Base-by-base conservation (phyloP, 139 green algal species). In the Closterium sp. region DNA sequence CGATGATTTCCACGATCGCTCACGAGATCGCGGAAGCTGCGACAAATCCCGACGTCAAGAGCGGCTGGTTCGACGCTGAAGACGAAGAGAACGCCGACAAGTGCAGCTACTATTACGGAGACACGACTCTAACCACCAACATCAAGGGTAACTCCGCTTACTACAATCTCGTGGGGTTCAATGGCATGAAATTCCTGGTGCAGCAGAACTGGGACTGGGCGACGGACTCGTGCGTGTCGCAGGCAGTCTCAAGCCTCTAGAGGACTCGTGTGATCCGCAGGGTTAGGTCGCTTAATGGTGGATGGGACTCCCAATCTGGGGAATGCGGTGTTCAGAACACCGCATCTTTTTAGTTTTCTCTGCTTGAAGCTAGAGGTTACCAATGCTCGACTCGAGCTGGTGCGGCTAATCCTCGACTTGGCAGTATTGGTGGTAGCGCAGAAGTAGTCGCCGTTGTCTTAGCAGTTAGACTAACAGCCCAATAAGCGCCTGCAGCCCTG, bases 1-100 rank as follows among this genome's bases (percentile, higher is more conserved):
- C 84, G 31, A 33, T 87, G 31, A 1, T 87, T 35, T 87, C 84
- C 19, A 87, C 84, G 84, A 33, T 87, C 84, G 31, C 84, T 34
- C 84, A 87, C 84, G 84, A 87, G 32, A 87, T 87, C 32, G 84
- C 84, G 31, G 84, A 87, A 34, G 84, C 31, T 9, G 31, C 84
- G 31, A 87, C 84, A 4, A 23, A 87, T 87, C 84, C 84, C 32
- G 10, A 76, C 25, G 55, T 19, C 55, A 76, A 2, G 2, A 76
- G 55, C 12, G 55, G 55, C 55, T 76, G 55, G 55, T 76, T 76
- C 55, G 55, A 76, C 55, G 55, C 1, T 28, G 25, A 76, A 16
- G 10, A 19, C 16, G 55, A 76, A 19, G 55, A 76, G 12, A 76
- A 76, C 55, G 55, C 55, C 25, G 55, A 76, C 25, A 76, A 76